Evolutionary conservation across 164 flowering plant genomes (phyloP), one percentile per base, ranked within the genome.

Genomic region (Cinnamomum chago): DNA sequence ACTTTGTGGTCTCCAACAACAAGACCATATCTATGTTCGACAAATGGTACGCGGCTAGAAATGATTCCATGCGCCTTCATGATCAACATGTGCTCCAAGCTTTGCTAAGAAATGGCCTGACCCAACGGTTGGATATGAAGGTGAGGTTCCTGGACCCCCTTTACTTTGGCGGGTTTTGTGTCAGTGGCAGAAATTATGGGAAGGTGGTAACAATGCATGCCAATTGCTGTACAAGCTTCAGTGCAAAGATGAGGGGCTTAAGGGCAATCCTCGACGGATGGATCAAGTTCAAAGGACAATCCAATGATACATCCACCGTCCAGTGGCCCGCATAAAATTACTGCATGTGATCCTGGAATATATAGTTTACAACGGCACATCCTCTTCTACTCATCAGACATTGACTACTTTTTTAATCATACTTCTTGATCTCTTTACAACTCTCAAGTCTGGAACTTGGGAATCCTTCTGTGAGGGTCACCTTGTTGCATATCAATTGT

Each of bases 101-200:
- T 5, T 50, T 93, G 27, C 68, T 85, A 22, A 17, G 17, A 0
- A 24, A 22, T 0, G 87, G 89, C 6, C 35, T 77, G 23, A 70
- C 86, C 5, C 35, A 3, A 13, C 14, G 72, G 3, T n/a, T 88
- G 25, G 81, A 76, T 0, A 69, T 91, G 1, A 2, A 9, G 2
- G 79, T 84, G 0, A 79, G 78, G 72, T 81, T 79, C 58, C 70
- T 87, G 51, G 81, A 85, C 66, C 87, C 93, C 1, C 22, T 67
- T 0, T 83, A 79, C 70, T 89, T 91, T 69, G 85, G 90, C 40
- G 96, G 93, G n/a, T 89, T 91, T 67, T 91, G 96, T 70, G 65
- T 76, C 17, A 77, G 76, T 14, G 86, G 91, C 69, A 78, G 66
- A 17, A 85, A 88, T 50, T 62, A 87, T 13, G 17, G 74, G n/a